A percentile compares a stretch with the other conserved stretches of the same genome.
Conservation (phyloP, 164 flowering plant genomes). For the Vitis rupestris region DNA sequence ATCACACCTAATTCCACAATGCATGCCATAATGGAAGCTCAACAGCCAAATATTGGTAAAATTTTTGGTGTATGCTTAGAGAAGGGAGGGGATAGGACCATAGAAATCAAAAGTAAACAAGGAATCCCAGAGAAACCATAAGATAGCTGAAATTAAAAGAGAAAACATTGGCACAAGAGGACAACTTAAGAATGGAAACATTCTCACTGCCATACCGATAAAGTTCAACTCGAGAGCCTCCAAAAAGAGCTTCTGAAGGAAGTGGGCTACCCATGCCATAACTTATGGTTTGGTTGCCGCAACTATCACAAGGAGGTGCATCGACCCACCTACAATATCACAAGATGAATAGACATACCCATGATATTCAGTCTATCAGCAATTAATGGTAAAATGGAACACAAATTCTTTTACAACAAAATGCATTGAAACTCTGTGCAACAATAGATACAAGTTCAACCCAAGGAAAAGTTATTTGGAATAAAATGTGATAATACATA, state of each 20-base stretch:
- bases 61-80: too few species aligned
- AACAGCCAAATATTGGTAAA: neutral
- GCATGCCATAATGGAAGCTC: neutral
- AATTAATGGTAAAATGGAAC: neutral
- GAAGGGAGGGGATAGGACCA: too few species aligned
- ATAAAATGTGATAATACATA: neutral
- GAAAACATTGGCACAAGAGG: neutral
- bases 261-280: slow-evolving; percentile 64
- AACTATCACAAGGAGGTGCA: slow-evolving; percentile 81
- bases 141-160: neutral
- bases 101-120: neutral
- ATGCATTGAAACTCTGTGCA: neutral
- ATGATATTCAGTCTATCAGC: neutral
- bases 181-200: slow-evolving; percentile 1
- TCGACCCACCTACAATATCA: slow-evolving; percentile 75
- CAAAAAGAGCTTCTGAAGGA: slow-evolving; percentile 62
- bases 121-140: neutral
- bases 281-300: slow-evolving; percentile 53
- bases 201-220: slow-evolving; percentile 51
- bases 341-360: neutral
- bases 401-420: neutral
- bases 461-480: neutral
- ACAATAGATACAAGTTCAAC: neutral
- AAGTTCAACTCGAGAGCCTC: slow-evolving; percentile 81
- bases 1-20: neutral